Evolutionary conservation across 2,329 filamentous ascomycete species (phyloP), one percentile per base, ranked within the genome.

Genomic region (Fusarium stilboides): DNA sequence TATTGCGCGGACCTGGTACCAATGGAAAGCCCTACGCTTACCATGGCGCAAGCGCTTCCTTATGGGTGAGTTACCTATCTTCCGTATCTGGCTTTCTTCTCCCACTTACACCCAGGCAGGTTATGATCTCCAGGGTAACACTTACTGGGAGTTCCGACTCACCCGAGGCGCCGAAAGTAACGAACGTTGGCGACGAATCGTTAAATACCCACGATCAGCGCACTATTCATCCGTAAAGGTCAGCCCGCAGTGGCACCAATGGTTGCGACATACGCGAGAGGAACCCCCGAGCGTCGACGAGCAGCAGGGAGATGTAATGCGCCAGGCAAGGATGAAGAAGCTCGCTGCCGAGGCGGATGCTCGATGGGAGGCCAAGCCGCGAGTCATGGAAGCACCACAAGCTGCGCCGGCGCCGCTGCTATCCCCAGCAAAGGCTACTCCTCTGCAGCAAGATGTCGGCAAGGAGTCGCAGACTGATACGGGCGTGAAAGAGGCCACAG

Each of bases 81-180:
- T 50, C 28, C 45, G 28, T 45, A 45, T 28, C 28, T 42, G 22
- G 34, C 53, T 53, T 42, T 40, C 47, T 47, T 49, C 43, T 58
- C 28, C 45, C 22, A 71, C 72, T 74, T 68, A 73, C 71, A 74
- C 57, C 47, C 46, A 22, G 14, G 26, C 64, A 91, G 89, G 89
- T 69, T 83, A 86, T 72, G 89, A 92, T 75, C 87, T 91, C 60
- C 75, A 87, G 24, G 88, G 89, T 57, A 91, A 91, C 80, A 91
- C 89, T 6, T 92, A 87, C 81, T 92, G 89, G 89, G 88, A 91
- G 73, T 91, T 91, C 79, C 84, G 84, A 61, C 85, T 89, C 69
- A 72, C 79, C 8, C 82, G 83, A 56, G 79, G 79, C 62, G 73
- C 77, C 57, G 71, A 68, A 28, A 66, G 65, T 57, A 65, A 77